Base-by-base conservation (phyloP, 306 rosid species). In the Trichosanthes cucumerina region DNA sequence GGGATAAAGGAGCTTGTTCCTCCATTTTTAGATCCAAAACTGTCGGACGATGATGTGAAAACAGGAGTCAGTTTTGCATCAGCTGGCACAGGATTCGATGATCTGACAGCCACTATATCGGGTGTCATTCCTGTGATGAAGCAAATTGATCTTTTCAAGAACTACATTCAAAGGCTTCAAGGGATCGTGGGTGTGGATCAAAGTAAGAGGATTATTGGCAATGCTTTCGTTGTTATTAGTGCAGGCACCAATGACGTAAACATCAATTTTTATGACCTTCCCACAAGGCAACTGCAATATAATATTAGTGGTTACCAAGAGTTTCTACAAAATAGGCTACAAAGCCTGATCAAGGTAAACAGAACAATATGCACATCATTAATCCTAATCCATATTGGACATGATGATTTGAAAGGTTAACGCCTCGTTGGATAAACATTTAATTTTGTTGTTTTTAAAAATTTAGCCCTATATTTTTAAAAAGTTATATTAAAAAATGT, bases 61-160 rank as follows among this genome's bases (percentile, higher is more conserved):
- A 87, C 91, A 1, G 90, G 96, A 3, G 92, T 93, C 39, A 56
- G 87, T 81, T 92, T 92, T 19, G 96, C 90, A 0, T 92, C 93
- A 0, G 89, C 82, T 0, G 92, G 88, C 41, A 82, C 97, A 0
- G 89, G 93, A 6, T 72, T 56, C 3, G 96, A 93, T 43, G 88
- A 91, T 3, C 66, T 85, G 10, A 91, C 93, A 0, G 16, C 89
- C 1, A 10, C 44, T 34, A 18, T 38, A 64, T 39, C 81, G 0
- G 66, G 84, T 5, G 88, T 66, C 54, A 80, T 89, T 2, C 39
- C 90, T 12, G 59, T 88, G 79, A 71, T 84, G n/a, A 82, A 86
- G 56, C 96, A 89, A 66, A 38, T 87, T 71, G 79, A 86, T 33
- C 43, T 71, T 52, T 90, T 89, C 78, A 83, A 85, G 86, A 75